Percentiles rank a stretch among this genome's conserved stretches.
phyloP scores from a whole-genome alignment of 441 rosid genomes.

The Kokia cookei region DNA sequence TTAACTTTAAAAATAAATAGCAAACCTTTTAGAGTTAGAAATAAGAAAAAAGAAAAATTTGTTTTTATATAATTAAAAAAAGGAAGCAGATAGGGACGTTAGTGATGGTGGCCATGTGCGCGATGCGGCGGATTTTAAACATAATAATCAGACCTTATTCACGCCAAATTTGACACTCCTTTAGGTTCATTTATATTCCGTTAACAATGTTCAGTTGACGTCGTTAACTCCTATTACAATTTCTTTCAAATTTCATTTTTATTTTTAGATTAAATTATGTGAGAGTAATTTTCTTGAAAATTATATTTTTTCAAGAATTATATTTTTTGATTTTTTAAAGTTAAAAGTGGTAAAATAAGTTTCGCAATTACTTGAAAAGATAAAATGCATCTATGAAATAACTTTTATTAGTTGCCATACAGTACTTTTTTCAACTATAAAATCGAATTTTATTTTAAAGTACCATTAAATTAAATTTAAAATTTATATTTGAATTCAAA shows the following conservation, averaged over 20 bases:
- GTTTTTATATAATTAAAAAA: neutral
- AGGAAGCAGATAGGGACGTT: conserved; percentile 9
- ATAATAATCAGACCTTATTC: neutral
- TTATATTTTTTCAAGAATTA: too few species aligned
- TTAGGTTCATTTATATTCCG: neutral
- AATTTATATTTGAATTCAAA: too few species aligned
- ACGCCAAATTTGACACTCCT: conserved; percentile 23
- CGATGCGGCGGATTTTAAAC: conserved; percentile 20
- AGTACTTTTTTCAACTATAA: too few species aligned
- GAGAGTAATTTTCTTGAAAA: too few species aligned
- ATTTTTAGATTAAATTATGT: too few species aligned
- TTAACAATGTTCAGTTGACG: neutral
- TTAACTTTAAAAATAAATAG: neutral
- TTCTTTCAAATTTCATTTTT: neutral
- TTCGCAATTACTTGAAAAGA: too few species aligned
- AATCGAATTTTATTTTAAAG: too few species aligned
- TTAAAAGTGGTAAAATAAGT: too few species aligned
- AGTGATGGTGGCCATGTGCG: conserved; percentile 33
- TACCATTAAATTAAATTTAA: too few species aligned
- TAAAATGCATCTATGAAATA: too few species aligned
- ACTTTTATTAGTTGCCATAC: too few species aligned
- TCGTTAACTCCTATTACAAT: neutral
- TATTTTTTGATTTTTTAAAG: too few species aligned
- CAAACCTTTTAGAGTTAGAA: neutral
- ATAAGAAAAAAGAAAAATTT: neutral